Evolutionary conservation across 495 filamentous ascomycete species (phyloP), one percentile per base, ranked within the genome.

Genomic region (Glonium stellatum): DNA sequence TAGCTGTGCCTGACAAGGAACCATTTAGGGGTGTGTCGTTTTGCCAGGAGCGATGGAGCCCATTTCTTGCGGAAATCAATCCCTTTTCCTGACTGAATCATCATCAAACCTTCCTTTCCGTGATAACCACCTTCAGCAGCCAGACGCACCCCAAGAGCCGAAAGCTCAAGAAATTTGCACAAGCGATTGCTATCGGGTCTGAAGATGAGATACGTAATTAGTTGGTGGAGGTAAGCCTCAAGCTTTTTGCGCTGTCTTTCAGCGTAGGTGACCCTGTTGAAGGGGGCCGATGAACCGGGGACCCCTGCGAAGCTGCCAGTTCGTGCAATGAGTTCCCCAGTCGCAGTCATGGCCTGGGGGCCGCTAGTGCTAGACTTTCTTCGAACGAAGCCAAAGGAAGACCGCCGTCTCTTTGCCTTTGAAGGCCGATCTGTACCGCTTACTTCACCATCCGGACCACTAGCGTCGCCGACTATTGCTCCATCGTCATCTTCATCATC

Each of bases 1-100:
- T 97, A 99, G 71, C 89, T 95, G 70, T 97, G 92, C 50, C 93
- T 79, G n/a, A 99, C 92, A 36, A 96, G 77, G 71, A 99, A 99
- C 93, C 93, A 99, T 71, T 96, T 96, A 8, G 91, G 90, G 57
- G 80, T 84, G 73, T 97, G 92, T 18, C 90, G 82, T 46, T 84
- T 83, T 65, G 87, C 87, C 62, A 97, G 76, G 58, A 87, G 80
- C 23, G 78, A 76, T 0, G 92, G 90, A 6, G 80, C 89, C 68
- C 91, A 80, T 37, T 90, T 85, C 61, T 86, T 85, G 49, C 90
- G 80, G 72, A 95, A 92, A 70, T 96, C 92, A 51, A 95, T 82
- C 15, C 92, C 92, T 64, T 96, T 95, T 0, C 87, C 85, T 41
- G 90, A 93, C 67, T 91, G 87, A 50, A 97, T 93, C 57, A 95